A percentile compares a stretch with the other conserved stretches of the same genome.
Conservation (phyloP, 1,284 basidiomycete genomes). For the Coniferiporia weirii region DNA sequence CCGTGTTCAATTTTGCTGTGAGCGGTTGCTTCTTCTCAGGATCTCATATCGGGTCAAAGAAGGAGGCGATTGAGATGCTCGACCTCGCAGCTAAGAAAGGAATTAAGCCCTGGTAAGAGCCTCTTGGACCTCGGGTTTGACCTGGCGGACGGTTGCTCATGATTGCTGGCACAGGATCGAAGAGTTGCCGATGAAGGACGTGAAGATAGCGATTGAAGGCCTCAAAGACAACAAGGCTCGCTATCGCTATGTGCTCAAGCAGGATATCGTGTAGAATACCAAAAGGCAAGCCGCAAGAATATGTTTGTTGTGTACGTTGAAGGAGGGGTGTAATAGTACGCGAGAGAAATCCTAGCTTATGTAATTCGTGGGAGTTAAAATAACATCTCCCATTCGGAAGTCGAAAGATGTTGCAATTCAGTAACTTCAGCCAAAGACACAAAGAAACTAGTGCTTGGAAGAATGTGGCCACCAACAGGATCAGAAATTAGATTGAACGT, state of each 20-base stretch:
- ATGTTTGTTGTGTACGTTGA: too few relatives aligned
- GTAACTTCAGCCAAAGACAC: too few relatives aligned
- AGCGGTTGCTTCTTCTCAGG: constrained; percentile 13
- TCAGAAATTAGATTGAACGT: too few relatives aligned
- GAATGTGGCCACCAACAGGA: too few relatives aligned
- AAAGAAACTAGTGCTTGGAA: too few relatives aligned
- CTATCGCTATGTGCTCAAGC: constrained; percentile 46
- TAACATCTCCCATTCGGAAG: too few relatives aligned
- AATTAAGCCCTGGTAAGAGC: constrained; percentile 29
- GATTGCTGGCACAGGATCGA: constrained; percentile 31
- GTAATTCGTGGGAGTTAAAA: too few relatives aligned
- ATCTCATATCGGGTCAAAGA: constrained; percentile 16
- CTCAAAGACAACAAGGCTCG: constrained; percentile 47
- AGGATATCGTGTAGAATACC: constrained; percentile 25
- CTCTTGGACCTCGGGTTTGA: background rate
- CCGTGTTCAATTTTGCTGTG: background rate
- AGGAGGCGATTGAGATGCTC: constrained; percentile 16
- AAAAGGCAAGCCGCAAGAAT: too few relatives aligned
- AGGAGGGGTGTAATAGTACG: too few relatives aligned
- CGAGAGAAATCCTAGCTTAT: too few relatives aligned
- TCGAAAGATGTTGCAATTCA: too few relatives aligned
- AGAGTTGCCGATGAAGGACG: constrained; percentile 55
- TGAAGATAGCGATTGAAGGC: constrained; percentile 46
- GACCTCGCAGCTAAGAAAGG: constrained; percentile 33
- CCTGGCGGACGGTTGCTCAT: background rate